Percentiles rank a stretch among this genome's conserved stretches.
Conservation (phyloP, 2,329 filamentous ascomycete species). For the Pyrenophora graminea region DNA sequence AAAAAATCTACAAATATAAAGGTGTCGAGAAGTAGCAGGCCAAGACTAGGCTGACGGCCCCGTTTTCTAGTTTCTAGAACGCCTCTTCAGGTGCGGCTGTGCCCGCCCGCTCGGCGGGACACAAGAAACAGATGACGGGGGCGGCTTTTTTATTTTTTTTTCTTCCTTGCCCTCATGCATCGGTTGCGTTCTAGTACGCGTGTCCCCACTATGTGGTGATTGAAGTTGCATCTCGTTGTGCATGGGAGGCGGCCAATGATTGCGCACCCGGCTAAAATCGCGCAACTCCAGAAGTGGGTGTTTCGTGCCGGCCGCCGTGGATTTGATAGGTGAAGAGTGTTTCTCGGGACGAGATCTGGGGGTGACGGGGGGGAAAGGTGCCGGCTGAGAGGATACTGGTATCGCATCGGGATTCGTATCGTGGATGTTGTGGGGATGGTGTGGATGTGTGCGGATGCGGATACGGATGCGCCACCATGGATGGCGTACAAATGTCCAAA, state of each 20-base stretch:
- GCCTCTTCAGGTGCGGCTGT: too few species aligned
- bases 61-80: not conserved
- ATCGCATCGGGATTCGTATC: too few species aligned
- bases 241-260: constrained; percentile 7
- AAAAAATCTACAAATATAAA: not conserved
- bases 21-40: too few species aligned
- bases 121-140: too few species aligned
- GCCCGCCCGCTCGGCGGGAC: too few species aligned
- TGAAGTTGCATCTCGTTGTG: constrained; percentile 11
- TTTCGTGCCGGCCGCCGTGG: not conserved
- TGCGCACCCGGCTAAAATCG: constrained; percentile 14
- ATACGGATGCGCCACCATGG: too few species aligned
- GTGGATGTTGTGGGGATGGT: too few species aligned
- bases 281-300: not conserved
- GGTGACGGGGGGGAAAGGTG: not conserved
- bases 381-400: too few species aligned
- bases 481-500: too few species aligned
- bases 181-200: constrained; percentile 9
- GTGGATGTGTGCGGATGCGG: too few species aligned
- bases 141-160: too few species aligned
- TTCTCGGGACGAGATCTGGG: not conserved
- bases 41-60: too few species aligned
- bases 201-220: constrained; percentile 17
- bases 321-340: not conserved
- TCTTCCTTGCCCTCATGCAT: not conserved